These are phyloP conservation scores for Mortierella sp. DNA, from an alignment of 371 early-diverging fungal genomes.

Conservation along the genomic window DNA sequence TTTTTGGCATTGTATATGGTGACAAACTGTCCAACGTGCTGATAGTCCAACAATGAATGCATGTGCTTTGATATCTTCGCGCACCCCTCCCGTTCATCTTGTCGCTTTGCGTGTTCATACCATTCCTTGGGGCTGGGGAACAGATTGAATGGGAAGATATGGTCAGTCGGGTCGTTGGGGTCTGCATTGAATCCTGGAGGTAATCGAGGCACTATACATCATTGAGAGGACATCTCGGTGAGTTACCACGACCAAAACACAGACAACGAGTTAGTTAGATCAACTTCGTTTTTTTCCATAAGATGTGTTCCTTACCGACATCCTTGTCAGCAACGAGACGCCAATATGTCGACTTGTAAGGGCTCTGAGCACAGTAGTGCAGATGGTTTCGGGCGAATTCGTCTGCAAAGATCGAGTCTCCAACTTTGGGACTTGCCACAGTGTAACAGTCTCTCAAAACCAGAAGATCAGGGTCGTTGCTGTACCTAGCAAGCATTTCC, in stretches of 20 bases:
- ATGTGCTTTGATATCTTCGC: slow-evolving; percentile 7
- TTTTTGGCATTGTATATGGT: slow-evolving; percentile 11
- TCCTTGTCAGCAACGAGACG: slow-evolving; percentile 43
- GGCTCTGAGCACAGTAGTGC: slow-evolving; percentile 4
- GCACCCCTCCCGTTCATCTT: not conserved
- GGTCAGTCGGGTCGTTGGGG: too few relatives aligned
- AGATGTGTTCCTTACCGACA: too few relatives aligned
- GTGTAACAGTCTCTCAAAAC: slow-evolving; percentile 58
- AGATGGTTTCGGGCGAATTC: slow-evolving; percentile 34
- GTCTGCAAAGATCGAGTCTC: slow-evolving; percentile 59
- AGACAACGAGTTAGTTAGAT: too few relatives aligned
- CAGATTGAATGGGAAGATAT: slow-evolving; percentile 32
- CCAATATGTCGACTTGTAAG: slow-evolving; percentile 27
- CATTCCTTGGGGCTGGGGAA: too few relatives aligned
- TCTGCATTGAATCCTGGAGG: too few relatives aligned
- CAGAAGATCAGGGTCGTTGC: slow-evolving; percentile 11
- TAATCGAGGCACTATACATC: too few relatives aligned
- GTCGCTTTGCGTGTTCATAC: not conserved
- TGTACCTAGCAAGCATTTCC: slow-evolving; percentile 38
- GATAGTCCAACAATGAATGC: slow-evolving; percentile 40
- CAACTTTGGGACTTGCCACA: slow-evolving; percentile 58
- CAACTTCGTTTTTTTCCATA: too few relatives aligned
- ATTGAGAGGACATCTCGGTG: too few relatives aligned
- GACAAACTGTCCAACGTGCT: slow-evolving; percentile 40
- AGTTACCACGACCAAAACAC: too few relatives aligned